Base-by-base conservation (phyloP, 495 filamentous ascomycete species). In the Elasticomyces elasticus region DNA sequence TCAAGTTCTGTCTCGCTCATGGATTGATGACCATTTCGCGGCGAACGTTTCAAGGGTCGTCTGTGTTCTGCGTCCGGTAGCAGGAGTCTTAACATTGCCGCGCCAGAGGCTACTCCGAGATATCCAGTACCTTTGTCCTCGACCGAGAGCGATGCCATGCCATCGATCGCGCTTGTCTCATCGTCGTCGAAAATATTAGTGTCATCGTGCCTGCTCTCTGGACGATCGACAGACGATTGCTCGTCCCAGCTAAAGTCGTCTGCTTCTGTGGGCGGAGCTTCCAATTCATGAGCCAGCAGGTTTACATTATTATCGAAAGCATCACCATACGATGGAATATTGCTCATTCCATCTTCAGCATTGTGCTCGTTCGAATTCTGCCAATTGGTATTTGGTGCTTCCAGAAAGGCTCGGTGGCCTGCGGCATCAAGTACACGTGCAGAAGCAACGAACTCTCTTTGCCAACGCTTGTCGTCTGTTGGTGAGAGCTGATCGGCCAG, bases 131-230 rank as follows among this genome's bases (percentile, higher is more conserved):
- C 58, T 17, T 48, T 48, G 15, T 56, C 53, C 35, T 68, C 58
- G 26, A 62, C 60, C 38, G 61, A 61, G 12, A 69, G 38, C 9
- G 55, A 65, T n/a, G 67, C 67, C 67, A 69, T 69, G 35, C 67
- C 67, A 56, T 69, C 62, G 3, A 33, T 45, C 2, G 45, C 37
- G 22, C 17, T 31, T 23, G 22, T 5, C 11, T 53, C 51, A 10
- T 27, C 22, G 23, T 28, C 24, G 11, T 15, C 31, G 22, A 27
- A 10, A 41, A 12, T 2, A 15, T 11, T 23, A 25, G 6, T 15
- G 3, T 40, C 22, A 5, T 19, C 31, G 6, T 52, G 31, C 13
- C 49, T 4, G 23, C n/a, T 44, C 17, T 44, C 38, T 5, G 41
- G 41, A 2, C 24, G 38, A 5, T 22, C 51, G 5, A 10, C 23